A percentile compares a stretch with the other conserved stretches of the same genome.
Evolutionary conservation across 2,329 filamentous ascomycete genomes (phyloP).

Genomic region (Ceratocystiopsis brevicomis): DNA sequence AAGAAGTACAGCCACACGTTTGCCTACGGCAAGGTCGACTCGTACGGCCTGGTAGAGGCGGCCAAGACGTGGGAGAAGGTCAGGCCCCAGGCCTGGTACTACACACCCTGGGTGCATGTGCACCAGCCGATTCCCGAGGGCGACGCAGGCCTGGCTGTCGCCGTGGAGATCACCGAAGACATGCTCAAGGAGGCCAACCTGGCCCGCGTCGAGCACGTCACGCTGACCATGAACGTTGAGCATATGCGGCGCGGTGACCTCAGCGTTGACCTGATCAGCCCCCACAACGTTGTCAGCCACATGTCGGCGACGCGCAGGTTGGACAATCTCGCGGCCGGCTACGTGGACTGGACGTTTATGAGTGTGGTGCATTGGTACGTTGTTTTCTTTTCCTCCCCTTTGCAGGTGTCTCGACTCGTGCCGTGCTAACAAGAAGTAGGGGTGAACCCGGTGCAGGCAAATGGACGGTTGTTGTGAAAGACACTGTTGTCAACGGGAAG

Average conservation of each 20-base stretch:
- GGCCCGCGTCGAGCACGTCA: constrained; percentile 79
- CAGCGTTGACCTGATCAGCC: constrained; percentile 79
- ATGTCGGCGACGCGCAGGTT: constrained; percentile 55
- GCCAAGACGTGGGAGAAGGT: constrained; percentile 75
- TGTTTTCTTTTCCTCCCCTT: not conserved
- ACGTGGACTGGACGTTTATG: constrained; percentile 97
- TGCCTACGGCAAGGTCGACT: constrained; percentile 90
- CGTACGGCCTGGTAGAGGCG: constrained; percentile 63
- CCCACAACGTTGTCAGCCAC: constrained; percentile 62
- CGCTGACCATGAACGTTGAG: constrained; percentile 89
- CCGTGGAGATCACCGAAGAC: constrained; percentile 64
- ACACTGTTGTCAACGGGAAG: constrained; percentile 58
- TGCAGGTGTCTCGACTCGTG: not conserved
- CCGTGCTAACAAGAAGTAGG: constrained; percentile 29
- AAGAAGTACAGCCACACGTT: constrained; percentile 86
- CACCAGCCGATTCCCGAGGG: constrained; percentile 75
- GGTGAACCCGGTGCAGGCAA: constrained; percentile 73
- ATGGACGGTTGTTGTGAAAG: constrained; percentile 83
- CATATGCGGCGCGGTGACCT: constrained; percentile 78
- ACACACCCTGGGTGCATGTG: constrained; percentile 85
- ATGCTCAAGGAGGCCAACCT: constrained; percentile 72
- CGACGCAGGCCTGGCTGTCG: constrained; percentile 54
- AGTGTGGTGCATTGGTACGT: constrained; percentile 83
- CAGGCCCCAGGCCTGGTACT: constrained; percentile 90
- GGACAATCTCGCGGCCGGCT: constrained; percentile 51